Evolutionary conservation across 1,284 basidiomycete species (phyloP).

Genomic region (Puccinia polysora): DNA sequence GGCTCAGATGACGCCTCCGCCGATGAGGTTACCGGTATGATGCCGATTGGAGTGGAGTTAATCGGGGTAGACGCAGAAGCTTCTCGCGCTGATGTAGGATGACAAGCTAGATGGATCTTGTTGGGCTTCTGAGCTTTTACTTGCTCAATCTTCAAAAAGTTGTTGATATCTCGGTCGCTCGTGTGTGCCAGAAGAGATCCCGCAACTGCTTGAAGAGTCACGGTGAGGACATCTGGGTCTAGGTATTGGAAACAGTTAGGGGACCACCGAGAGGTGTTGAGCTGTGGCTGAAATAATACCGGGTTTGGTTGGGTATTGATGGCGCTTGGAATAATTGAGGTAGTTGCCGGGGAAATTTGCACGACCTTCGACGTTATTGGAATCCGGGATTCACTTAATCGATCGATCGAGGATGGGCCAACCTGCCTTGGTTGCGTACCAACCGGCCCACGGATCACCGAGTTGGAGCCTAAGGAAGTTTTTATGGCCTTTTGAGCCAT

Average conservation of each 20-base stretch:
- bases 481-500: no score
- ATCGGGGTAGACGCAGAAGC: background rate
- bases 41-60: no score
- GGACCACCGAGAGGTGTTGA: slow-evolving; percentile 1
- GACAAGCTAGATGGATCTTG: background rate
- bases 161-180: slow-evolving; percentile 4
- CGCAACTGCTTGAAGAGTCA: slow-evolving; percentile 8
- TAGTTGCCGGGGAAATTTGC: background rate
- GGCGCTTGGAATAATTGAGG: no score
- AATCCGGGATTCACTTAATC: background rate
- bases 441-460: background rate
- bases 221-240: background rate
- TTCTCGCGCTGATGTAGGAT: background rate
- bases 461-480: background rate
- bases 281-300: background rate
- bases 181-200: background rate
- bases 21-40: no score
- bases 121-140: background rate
- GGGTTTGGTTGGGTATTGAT: background rate
- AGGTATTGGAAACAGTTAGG: background rate
- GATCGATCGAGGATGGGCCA: background rate
- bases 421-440: background rate
- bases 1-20: no score
- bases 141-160: slow-evolving; percentile 18
- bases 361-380: background rate